Evolutionary conservation across 2,329 filamentous ascomycete genomes (phyloP), one percentile per base, ranked within the genome.

Genomic region (Talaromyces sp.): DNA sequence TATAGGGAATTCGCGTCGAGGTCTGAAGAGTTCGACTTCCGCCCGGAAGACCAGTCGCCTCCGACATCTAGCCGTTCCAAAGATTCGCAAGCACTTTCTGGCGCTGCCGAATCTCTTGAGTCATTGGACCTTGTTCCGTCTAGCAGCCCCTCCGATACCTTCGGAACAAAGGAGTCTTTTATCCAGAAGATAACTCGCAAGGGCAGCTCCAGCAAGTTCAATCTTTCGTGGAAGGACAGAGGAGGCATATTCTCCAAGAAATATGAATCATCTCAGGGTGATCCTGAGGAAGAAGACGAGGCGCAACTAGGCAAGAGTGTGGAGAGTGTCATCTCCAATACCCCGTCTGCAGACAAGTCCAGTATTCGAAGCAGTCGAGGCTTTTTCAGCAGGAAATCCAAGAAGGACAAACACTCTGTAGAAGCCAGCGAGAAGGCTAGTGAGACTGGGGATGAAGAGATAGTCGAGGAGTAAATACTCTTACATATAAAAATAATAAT

Each of bases 131-230:
- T 79, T 60, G 74, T 80, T 60, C 75, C 77, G 13, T 82, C 81
- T 6, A 75, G 73, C 14, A 75, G 79, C 11, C 78, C 78, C 13
- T 72, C 75, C 5, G 79, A 82, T 58, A 75, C 76, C 60, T 70
- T 72, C 54, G 74, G 72, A 41, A 73, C 77, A 6, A 83, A 82
- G 67, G 81, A 82, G 66, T 82, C 81, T 8, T 81, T 83, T 62
- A 83, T 83, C 65, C 81, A 81, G 64, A 83, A 82, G 67, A 80
- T 83, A 63, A 82, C 81, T 8, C 79, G 82, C 60, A 83, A 83
- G 67, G 78, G 81, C 59, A 82, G 79, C 69, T 82, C 80, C 11
- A 78, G 80, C 73, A 83, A 82, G 66, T 83, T 83, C 70, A 82
- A 81, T 66, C 75, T 78, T 58, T 80, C 80, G 14, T 83, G 82